Evolutionary conservation across 306 rosid genomes (phyloP).

Genomic region (Malus asiatica): DNA sequence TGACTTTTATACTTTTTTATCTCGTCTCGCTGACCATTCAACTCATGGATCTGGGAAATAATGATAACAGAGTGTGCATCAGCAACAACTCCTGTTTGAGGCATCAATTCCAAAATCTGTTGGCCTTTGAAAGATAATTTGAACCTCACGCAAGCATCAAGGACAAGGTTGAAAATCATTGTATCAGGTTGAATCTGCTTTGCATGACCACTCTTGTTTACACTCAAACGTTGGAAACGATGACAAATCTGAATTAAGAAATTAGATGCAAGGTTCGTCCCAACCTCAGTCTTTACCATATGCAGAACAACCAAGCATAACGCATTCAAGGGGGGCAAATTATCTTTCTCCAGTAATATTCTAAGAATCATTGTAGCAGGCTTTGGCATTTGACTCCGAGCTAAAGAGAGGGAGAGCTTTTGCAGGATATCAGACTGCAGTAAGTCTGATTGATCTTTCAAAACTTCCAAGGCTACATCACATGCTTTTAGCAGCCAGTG

Average conservation of each 20-base stretch:
- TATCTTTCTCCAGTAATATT: slow-evolving; percentile 41
- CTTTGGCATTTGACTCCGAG: slow-evolving; percentile 57
- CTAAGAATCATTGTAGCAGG: slow-evolving; percentile 46
- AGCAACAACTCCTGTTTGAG: slow-evolving; percentile 43
- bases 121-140: slow-evolving; percentile 56
- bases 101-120: slow-evolving; percentile 51
- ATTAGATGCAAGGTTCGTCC: slow-evolving; percentile 57
- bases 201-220: slow-evolving; percentile 25
- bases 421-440: slow-evolving; percentile 47
- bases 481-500: slow-evolving; percentile 48
- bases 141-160: slow-evolving; percentile 75
- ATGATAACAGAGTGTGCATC: slow-evolving; percentile 62
- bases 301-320: slow-evolving; percentile 54
- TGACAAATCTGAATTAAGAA: slow-evolving; percentile 54
- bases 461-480: slow-evolving; percentile 48
- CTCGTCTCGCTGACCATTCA: slow-evolving; percentile 76
- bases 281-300: slow-evolving; percentile 61
- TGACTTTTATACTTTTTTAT: slow-evolving; percentile 45
- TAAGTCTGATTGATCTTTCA: slow-evolving; percentile 38
- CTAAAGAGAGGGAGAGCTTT: slow-evolving; percentile 57
- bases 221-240: slow-evolving; percentile 27
- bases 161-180: slow-evolving; percentile 65
- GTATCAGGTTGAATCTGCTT: slow-evolving; percentile 42
- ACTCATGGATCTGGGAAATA: slow-evolving; percentile 59
- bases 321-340: slow-evolving; percentile 45